Evolutionary conservation across 768 basidiomycete species (phyloP).

Genomic region (Phaeotremella skinneri): DNA sequence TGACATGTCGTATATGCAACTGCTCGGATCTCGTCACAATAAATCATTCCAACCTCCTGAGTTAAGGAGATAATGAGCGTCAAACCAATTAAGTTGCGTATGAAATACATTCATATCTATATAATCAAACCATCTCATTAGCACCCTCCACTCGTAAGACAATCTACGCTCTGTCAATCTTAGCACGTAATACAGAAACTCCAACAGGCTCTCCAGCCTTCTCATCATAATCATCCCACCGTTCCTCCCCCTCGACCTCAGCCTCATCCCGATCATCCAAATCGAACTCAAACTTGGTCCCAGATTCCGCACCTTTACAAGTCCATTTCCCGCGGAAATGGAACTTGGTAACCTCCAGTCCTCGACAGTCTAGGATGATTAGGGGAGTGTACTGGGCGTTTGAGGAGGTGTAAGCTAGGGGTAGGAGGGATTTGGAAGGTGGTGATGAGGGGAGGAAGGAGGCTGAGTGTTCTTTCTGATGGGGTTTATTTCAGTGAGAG

Average conservation of each 20-base stretch:
- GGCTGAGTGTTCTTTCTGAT: conserved; percentile 50
- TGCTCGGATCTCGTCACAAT: no score
- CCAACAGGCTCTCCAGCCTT: conserved; percentile 40
- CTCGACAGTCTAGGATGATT: conserved; percentile 48
- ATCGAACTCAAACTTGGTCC: conserved; percentile 43
- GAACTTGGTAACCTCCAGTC: conserved; percentile 47
- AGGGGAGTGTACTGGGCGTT: conserved; percentile 29
- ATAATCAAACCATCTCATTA: no score
- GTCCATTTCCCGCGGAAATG: conserved; percentile 38
- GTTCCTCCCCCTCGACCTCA: conserved; percentile 34
- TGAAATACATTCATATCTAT: no score
- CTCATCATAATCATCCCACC: conserved; percentile 53
- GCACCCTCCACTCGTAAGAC: background rate
- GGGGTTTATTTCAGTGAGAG: background rate
- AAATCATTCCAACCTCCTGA: no score
- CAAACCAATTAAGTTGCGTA: no score
- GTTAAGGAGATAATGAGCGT: no score
- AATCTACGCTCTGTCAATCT: conserved; percentile 27
- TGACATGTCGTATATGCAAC: no score
- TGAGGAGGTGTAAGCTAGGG: conserved; percentile 32
- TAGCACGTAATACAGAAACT: conserved; percentile 40
- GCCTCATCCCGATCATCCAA: conserved; percentile 31
- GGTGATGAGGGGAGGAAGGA: conserved; percentile 41
- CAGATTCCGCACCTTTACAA: conserved; percentile 28
- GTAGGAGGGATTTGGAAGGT: conserved; percentile 25